Conservation (phyloP, 2,329 filamentous ascomycete species). For the Myriosclerotinia scirpicola region DNA sequence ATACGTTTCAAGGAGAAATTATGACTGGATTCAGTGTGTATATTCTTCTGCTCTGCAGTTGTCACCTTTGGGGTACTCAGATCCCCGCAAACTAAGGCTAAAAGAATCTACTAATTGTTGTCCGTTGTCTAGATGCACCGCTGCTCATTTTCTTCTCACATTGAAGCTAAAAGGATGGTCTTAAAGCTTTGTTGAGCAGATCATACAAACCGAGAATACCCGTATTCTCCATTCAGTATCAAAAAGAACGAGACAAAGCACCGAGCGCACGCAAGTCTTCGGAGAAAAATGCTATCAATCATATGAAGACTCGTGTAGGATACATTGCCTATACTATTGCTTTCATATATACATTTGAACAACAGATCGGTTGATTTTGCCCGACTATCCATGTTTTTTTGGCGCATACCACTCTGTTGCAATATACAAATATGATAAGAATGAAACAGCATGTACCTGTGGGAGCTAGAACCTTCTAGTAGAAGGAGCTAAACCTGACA, state of each 20-base stretch:
- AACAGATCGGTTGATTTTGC: background rate
- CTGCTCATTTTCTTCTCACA: background rate
- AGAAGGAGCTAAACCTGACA: background rate
- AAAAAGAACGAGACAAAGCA: background rate
- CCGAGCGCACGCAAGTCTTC: background rate
- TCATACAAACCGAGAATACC: background rate
- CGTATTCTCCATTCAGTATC: background rate
- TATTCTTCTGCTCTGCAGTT: background rate
- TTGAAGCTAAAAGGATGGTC: background rate
- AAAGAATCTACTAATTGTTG: background rate
- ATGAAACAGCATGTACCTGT: background rate
- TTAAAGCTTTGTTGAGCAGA: background rate
- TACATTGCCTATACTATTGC: background rate
- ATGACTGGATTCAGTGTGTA: background rate
- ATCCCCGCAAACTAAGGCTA: background rate
- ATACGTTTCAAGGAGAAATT: slow-evolving; percentile 35
- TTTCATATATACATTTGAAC: background rate
- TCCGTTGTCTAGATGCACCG: background rate
- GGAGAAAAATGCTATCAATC: background rate
- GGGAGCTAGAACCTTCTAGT: background rate
- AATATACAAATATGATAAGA: background rate
- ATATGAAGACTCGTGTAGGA: background rate
- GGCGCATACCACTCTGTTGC: background rate
- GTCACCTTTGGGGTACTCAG: too few species aligned
- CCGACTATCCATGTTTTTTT: background rate